Evolutionary conservation across 2,329 filamentous ascomycete genomes (phyloP), one percentile per base, ranked within the genome.

Genomic region (Harringtonia aguacate): DNA sequence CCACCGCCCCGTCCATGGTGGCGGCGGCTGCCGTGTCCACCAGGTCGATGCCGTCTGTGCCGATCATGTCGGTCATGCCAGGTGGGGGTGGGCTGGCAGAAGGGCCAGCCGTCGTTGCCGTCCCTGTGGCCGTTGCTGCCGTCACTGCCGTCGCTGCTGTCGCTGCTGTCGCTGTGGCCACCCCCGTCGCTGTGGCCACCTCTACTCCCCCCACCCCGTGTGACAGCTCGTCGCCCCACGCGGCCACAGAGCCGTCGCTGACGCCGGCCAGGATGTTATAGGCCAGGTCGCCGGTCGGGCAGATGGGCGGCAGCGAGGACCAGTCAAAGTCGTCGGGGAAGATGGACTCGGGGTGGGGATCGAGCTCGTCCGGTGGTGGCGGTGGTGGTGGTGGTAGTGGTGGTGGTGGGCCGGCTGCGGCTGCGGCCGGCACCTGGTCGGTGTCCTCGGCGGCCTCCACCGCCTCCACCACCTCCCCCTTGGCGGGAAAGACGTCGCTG

Each of bases 251-350:
- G 8, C 34, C 44, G 18, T 46, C 50, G 44, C 55, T 52, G 38
- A 67, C 60, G n/a, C 65, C 69, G 13, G 63, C 66, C 4, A 79
- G 60, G 29, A 78, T 69, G 49, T 79, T 75, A 52, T 72, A 78
- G 1, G 75, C 59, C 6, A 80, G 59, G 50, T 79, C 75, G 18
- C 70, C 68, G 46, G 72, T 75, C 0, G 75, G 70, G 44, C 75
- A 77, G 46, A 78, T 66, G 15, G 74, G 72, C 49, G 71, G 67
- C 46, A 80, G 65, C 12, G 62, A 60, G 20, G 67, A 60, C 52
- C 77, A 69, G 51, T 72, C 67, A 47, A 74, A 71, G 44, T 63
- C 58, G 8, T 61, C 59, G 2, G 70, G 68, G 35, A 68, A 51
- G 15, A 58, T 56, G 64, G 67, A 70, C 7, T 27, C 24, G 24